Conservation (phyloP, 441 rosid species). For the Dalechampia spathulata region DNA sequence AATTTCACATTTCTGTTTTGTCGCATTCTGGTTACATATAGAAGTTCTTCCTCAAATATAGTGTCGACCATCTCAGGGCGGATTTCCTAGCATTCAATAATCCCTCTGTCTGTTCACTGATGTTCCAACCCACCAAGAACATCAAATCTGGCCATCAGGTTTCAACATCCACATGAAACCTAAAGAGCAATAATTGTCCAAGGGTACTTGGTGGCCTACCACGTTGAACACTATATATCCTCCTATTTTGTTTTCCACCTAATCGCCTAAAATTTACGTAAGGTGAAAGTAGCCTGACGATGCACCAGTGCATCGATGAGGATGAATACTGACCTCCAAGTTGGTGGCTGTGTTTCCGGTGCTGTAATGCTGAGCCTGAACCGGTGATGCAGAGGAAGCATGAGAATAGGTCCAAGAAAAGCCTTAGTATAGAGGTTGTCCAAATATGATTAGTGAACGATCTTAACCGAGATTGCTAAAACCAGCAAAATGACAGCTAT, state of each 20-base stretch:
- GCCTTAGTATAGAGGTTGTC: too few species aligned
- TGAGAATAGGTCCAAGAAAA: too few species aligned
- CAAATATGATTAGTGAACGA: not conserved
- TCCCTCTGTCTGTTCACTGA: not conserved
- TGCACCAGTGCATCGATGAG: not conserved
- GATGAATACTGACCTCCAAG: not conserved
- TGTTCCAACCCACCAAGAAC: not conserved
- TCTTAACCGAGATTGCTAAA: not conserved
- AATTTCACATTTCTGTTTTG: too few species aligned
- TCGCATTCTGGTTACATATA: too few species aligned
- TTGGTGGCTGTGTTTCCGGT: too few species aligned
- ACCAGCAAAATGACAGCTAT: not conserved
- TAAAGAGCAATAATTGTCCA: not conserved
- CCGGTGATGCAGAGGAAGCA: too few species aligned
- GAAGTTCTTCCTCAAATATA: not conserved
- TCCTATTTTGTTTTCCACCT: not conserved
- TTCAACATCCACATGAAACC: not conserved
- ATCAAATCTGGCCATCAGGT: not conserved
- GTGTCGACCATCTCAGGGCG: not conserved
- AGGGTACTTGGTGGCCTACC: not conserved
- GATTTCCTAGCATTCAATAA: not conserved
- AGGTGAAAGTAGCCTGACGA: not conserved
- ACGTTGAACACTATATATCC: not conserved
- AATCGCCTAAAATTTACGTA: not conserved
- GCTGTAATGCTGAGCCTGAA: too few species aligned